These are phyloP conservation scores for Lodderomyces oxycetoniae DNA, from an alignment of 1,139 yeast species.

Conservation along the genomic window DNA sequence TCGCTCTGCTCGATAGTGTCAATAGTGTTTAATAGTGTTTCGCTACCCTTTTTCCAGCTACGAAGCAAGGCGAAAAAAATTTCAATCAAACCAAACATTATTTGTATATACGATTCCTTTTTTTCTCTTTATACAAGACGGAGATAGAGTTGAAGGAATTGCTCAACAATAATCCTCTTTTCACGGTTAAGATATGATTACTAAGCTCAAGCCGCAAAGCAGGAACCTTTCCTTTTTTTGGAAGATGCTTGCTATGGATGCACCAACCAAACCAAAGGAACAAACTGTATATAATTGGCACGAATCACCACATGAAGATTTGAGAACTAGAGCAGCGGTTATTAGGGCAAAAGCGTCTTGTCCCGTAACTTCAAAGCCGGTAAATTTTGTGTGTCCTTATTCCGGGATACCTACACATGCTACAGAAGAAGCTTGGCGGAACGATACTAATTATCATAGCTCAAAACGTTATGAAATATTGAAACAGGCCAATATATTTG, in stretches of 20 bases:
- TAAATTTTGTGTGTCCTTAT: conserved; percentile 82
- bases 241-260: conserved; percentile 35
- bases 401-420: conserved; percentile 98
- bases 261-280: conserved; percentile 22
- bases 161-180: too few relatives aligned
- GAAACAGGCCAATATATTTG: conserved; percentile 85
- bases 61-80: too few relatives aligned
- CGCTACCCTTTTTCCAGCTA: too few relatives aligned
- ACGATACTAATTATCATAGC: conserved; percentile 68
- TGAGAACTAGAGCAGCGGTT: conserved; percentile 86
- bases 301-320: conserved; percentile 81
- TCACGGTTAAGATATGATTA: too few relatives aligned
- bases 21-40: too few relatives aligned
- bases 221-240: conserved; percentile 32
- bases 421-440: conserved; percentile 82
- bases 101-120: too few relatives aligned
- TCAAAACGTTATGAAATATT: conserved; percentile 64
- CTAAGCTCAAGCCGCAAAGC: conserved; percentile 1
- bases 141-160: too few relatives aligned
- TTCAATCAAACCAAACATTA: too few relatives aligned
- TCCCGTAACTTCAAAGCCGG: conserved; percentile 80
- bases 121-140: too few relatives aligned
- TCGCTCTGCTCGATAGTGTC: too few relatives aligned
- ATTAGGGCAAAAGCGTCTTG: conserved; percentile 85
- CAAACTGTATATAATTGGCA: conserved; percentile 55